Conservation (phyloP, 1,284 basidiomycete species). For the Ustilago shanxiensis region DNA sequence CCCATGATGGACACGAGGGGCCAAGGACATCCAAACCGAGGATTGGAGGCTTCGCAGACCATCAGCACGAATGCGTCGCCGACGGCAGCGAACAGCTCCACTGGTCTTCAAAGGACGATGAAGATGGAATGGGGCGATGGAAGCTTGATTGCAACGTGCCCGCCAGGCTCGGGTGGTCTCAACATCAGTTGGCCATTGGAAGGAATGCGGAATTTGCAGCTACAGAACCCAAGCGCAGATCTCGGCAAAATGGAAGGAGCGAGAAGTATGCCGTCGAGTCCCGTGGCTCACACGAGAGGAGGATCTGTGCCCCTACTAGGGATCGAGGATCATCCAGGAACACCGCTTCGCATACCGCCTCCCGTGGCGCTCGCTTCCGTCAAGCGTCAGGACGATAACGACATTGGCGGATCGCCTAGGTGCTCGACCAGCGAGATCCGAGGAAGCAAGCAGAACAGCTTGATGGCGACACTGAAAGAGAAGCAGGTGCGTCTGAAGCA, state of each 20-base stretch:
- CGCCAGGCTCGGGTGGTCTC: constrained; percentile 2
- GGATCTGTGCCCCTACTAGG: constrained; percentile 23
- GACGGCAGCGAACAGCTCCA: background rate
- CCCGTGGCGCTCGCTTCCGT: background rate
- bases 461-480: constrained; percentile 47
- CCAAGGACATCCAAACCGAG: background rate
- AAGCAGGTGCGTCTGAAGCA: constrained; percentile 40
- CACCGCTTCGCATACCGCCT: constrained; percentile 4
- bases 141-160: background rate
- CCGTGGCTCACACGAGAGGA: constrained; percentile 23
- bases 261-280: constrained; percentile 22
- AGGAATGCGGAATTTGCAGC: constrained; percentile 18
- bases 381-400: background rate
- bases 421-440: constrained; percentile 3
- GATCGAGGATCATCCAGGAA: background rate
- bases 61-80: background rate
- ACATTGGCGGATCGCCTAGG: constrained; percentile 29
- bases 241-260: background rate
- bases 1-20: background rate
- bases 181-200: constrained; percentile 26
- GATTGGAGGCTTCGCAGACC: background rate
- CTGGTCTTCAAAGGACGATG: background rate
- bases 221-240: background rate
- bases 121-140: background rate
- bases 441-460: constrained; percentile 14